Evolutionary conservation across 805 yeast species (phyloP).

Genomic region (Suhomyces kilbournensis): DNA sequence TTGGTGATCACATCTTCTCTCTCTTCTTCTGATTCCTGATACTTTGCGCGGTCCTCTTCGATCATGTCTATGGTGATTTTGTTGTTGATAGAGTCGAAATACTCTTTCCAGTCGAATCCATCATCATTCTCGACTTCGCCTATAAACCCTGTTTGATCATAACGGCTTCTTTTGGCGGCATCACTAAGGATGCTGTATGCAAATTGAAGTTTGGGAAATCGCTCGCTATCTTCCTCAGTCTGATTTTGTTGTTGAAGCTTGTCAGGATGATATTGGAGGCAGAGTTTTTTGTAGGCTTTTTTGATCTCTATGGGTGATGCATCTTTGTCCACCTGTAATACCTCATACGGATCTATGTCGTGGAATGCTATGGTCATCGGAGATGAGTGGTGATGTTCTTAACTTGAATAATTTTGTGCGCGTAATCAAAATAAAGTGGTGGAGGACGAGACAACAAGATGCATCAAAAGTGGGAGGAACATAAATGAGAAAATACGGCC

Average conservation of each 20-base stretch:
- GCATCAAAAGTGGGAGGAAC: not conserved
- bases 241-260: constrained; percentile 21
- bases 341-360: constrained; percentile 62
- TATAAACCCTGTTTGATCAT: constrained; percentile 69
- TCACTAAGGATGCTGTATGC: constrained; percentile 71
- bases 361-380: constrained; percentile 19
- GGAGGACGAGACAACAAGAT: not conserved
- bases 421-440: not conserved
- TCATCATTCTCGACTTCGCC: constrained; percentile 25
- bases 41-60: constrained; percentile 61
- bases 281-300: constrained; percentile 39
- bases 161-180: constrained; percentile 49
- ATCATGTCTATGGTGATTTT: constrained; percentile 63
- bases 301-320: constrained; percentile 57
- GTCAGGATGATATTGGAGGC: constrained; percentile 26
- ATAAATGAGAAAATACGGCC: no score
- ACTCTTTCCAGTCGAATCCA: constrained; percentile 56
- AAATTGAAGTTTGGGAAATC: constrained; percentile 69
- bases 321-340: constrained; percentile 38
- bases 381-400: not conserved
- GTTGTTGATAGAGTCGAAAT: constrained; percentile 46
- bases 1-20: constrained; percentile 57
- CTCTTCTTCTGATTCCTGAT: constrained; percentile 64
- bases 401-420: not conserved
- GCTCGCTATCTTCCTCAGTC: constrained; percentile 17